These are phyloP conservation scores for Exophiala sp. DNA, from an alignment of 2,329 filamentous ascomycete species.

Conservation along the genomic window DNA sequence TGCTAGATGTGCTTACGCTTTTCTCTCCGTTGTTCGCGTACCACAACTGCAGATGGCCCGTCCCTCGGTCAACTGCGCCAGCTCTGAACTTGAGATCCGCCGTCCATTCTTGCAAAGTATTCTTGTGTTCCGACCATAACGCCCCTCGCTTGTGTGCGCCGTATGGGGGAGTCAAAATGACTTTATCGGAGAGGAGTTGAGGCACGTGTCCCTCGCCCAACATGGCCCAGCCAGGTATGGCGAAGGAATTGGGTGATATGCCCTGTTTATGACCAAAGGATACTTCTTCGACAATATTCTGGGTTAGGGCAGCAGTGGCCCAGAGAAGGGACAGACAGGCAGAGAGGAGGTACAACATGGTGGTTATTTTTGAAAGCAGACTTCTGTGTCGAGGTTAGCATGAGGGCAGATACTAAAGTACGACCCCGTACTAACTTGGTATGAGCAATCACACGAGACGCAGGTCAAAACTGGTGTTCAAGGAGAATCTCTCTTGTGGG, in stretches of 20 bases:
- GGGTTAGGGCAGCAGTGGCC: conserved; percentile 15
- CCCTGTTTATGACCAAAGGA: conserved; percentile 38
- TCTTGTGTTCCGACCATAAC: conserved; percentile 65
- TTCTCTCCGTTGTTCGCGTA: conserved; percentile 65
- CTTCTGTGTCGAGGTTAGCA: not conserved
- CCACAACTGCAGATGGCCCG: conserved; percentile 92
- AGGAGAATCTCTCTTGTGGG: conserved; percentile 8
- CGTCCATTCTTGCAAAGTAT: conserved; percentile 59
- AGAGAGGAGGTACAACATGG: conserved; percentile 14
- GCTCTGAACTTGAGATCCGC: conserved; percentile 82
- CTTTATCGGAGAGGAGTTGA: conserved; percentile 71
- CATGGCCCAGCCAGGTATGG: conserved; percentile 52
- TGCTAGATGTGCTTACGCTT: conserved; percentile 63
- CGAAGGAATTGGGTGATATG: conserved; percentile 52
- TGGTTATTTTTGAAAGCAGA: not conserved
- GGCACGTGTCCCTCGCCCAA: conserved; percentile 52
- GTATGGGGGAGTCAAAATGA: conserved; percentile 83
- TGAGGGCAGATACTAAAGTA: not conserved
- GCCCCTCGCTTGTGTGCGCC: conserved; percentile 80
- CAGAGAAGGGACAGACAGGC: conserved; percentile 13
- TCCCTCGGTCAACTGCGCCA: conserved; percentile 74
- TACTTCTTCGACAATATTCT: conserved; percentile 25
- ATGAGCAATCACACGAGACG: no score
- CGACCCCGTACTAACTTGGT: not conserved
- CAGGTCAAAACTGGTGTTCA: not conserved